These are phyloP conservation scores for Tetragonia tetragonoides DNA, from an alignment of 148 eudicot genomes.

Conservation along the genomic window DNA sequence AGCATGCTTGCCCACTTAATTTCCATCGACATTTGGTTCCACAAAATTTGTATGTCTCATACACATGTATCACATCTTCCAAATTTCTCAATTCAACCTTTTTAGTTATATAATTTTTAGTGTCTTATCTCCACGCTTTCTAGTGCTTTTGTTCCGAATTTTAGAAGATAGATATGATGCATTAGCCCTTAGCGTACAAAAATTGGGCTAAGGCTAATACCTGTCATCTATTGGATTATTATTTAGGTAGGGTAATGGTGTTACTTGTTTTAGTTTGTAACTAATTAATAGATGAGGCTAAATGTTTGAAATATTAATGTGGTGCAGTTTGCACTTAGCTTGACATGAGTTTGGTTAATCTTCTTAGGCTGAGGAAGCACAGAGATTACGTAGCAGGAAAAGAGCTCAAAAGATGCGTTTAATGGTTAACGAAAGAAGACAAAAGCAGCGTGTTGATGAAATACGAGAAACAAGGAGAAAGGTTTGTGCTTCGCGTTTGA, in stretches of 20 bases:
- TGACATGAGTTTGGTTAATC: slow-evolving; percentile 14
- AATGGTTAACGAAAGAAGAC: slow-evolving; percentile 85
- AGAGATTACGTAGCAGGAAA: slow-evolving; percentile 56
- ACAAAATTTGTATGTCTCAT: not conserved
- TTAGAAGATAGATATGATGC: too few species aligned
- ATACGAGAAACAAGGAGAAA: slow-evolving; percentile 68
- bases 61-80: not conserved
- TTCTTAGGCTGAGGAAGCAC: slow-evolving; percentile 84
- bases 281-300: too few species aligned
- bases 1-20: not conserved
- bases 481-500: slow-evolving; percentile 38
- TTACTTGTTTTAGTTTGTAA: too few species aligned
- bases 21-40: not conserved
- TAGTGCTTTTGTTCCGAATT: not conserved
- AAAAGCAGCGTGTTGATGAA: slow-evolving; percentile 81
- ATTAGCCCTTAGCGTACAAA: too few species aligned
- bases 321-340: too few species aligned
- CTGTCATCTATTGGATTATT: too few species aligned
- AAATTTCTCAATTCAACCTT: not conserved
- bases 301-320: too few species aligned
- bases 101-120: too few species aligned
- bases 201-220: too few species aligned
- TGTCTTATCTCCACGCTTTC: not conserved
- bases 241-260: too few species aligned
- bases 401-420: slow-evolving; percentile 74